phyloP scores from a whole-genome alignment of 2,329 filamentous ascomycete genomes.

The Fusarium equiseti region DNA sequence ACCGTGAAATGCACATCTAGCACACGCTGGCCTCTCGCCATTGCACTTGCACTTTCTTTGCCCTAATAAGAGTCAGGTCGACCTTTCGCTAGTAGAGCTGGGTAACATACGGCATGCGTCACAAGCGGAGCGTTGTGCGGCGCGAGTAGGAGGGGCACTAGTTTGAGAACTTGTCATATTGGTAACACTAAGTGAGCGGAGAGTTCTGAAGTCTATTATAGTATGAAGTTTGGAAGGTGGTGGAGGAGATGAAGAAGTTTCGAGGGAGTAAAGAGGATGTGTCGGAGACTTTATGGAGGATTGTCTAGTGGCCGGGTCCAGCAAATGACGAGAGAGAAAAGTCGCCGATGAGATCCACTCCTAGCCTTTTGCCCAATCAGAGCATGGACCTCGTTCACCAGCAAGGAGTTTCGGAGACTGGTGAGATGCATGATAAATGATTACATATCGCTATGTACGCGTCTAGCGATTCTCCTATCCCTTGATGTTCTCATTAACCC shows the following conservation, averaged over 20 bases:
- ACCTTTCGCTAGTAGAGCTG: no score
- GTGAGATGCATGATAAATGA: not conserved
- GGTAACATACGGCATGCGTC: constrained; percentile 2
- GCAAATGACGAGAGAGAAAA: not conserved
- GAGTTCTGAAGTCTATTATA: not conserved
- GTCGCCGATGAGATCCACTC: not conserved
- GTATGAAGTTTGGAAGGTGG: rapidly evolving
- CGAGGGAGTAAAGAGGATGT: no score
- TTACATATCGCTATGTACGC: rapidly evolving
- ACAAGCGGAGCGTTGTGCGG: constrained; percentile 1
- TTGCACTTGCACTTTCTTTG: constrained; percentile 3
- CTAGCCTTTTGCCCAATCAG: not conserved
- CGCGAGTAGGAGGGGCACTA: not conserved
- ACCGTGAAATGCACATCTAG: rapidly evolving
- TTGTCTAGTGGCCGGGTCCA: not conserved
- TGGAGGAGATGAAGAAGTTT: not conserved
- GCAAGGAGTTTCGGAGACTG: not conserved
- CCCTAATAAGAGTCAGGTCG: not conserved
- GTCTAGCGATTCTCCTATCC: not conserved
- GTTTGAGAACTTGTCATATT: not conserved
- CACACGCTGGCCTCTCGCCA: not conserved
- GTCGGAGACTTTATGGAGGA: not conserved
- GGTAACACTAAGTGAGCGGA: not conserved
- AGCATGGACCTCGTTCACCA: not conserved
- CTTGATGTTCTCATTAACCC: constrained; percentile 28